Conservation (phyloP, 805 yeast species). For the Kluyveromyces dobzhanskii region DNA sequence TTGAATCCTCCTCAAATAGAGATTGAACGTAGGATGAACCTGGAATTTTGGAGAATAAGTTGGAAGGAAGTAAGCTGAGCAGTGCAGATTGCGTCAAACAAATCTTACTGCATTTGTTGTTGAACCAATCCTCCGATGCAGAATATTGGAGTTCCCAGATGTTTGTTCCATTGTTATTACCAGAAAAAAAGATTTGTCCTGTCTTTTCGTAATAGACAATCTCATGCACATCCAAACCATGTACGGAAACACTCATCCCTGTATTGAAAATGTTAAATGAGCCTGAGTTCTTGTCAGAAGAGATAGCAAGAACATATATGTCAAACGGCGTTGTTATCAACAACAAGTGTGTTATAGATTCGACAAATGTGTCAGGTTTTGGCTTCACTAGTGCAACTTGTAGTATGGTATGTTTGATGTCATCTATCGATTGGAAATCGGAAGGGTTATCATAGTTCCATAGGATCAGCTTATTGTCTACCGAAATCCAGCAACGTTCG, state of each 20-base stretch:
- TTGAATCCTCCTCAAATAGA: slow-evolving; percentile 27
- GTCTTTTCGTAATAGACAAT: slow-evolving; percentile 53
- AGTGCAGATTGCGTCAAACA: slow-evolving; percentile 68
- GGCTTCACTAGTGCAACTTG: slow-evolving; percentile 77
- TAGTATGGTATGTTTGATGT: slow-evolving; percentile 66
- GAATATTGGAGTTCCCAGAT: slow-evolving; percentile 86
- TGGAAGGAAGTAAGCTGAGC: slow-evolving; percentile 42
- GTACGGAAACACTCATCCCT: slow-evolving; percentile 68
- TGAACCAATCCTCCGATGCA: slow-evolving; percentile 78
- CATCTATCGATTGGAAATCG: slow-evolving; percentile 76
- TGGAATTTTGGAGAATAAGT: slow-evolving; percentile 27
- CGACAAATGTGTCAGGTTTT: slow-evolving; percentile 70
- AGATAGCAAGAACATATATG: slow-evolving; percentile 67
- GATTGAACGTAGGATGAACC: slow-evolving; percentile 32
- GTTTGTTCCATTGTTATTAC: slow-evolving; percentile 67
- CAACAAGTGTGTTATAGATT: slow-evolving; percentile 62
- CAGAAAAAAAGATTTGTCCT: slow-evolving; percentile 77
- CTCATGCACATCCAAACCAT: slow-evolving; percentile 64
- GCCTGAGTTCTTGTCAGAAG: slow-evolving; percentile 36
- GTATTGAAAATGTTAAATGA: slow-evolving; percentile 71
- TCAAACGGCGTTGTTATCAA: slow-evolving; percentile 75
- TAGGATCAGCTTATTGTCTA: slow-evolving; percentile 70
- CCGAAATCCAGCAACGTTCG: slow-evolving; percentile 76
- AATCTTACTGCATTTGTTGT: slow-evolving; percentile 71
- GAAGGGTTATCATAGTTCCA: slow-evolving; percentile 69